A percentile compares a stretch with the other conserved stretches of the same genome.
Conservation (phyloP, 371 early-diverging fungal species). For the Rhizopus sp. region DNA sequence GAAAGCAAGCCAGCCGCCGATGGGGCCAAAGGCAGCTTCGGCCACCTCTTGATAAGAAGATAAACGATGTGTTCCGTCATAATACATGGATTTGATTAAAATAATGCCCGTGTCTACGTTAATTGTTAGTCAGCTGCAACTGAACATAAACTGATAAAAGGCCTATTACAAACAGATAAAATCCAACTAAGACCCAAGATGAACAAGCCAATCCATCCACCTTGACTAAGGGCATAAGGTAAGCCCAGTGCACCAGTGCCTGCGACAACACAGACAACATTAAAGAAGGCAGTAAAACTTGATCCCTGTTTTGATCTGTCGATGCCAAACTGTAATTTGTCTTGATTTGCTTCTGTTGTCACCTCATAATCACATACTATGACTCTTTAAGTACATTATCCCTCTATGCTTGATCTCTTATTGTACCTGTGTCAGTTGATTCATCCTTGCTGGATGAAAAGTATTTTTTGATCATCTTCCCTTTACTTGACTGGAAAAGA, state of each 20-base stretch:
- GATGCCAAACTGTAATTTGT: constrained; percentile 16
- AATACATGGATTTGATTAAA: constrained; percentile 75
- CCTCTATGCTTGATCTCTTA: no score
- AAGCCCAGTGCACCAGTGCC: constrained; percentile 87
- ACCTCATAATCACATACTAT: not conserved
- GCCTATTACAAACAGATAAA: constrained; percentile 40
- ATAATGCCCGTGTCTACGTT: constrained; percentile 70
- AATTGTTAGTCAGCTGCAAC: constrained; percentile 40
- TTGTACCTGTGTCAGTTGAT: no score
- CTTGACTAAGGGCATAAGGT: constrained; percentile 77
- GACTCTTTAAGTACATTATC: no score
- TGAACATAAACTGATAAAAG: not conserved
- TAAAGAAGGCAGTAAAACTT: constrained; percentile 59
- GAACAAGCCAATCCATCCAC: constrained; percentile 79
- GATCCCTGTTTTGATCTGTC: constrained; percentile 31
- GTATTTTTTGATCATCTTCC: no score
- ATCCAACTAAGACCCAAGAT: constrained; percentile 43
- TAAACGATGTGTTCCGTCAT: constrained; percentile 49
- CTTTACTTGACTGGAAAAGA: no score
- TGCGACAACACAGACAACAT: constrained; percentile 79
- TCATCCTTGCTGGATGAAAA: no score
- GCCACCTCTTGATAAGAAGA: constrained; percentile 59
- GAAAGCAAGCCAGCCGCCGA: constrained; percentile 62
- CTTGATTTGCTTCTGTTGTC: not conserved
- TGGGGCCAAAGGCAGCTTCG: constrained; percentile 63